Evolutionary conservation across 257 asterid genomes (phyloP), one percentile per base, ranked within the genome.

Genomic region (Ballota nigra): DNA sequence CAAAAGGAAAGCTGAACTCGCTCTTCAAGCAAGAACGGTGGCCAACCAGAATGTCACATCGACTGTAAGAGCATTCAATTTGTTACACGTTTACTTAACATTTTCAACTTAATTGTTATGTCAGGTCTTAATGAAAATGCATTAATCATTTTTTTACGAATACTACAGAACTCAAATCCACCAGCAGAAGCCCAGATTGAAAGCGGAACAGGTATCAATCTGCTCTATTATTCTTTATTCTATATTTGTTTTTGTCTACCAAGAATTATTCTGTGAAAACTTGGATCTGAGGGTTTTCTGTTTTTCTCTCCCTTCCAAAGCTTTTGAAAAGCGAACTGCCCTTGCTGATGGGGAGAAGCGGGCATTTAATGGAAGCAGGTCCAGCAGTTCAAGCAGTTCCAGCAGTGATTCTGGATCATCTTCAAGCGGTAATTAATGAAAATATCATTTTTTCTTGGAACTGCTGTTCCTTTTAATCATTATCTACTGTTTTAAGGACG

Each of bases 351-450:
- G 83, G 2, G 93, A 69, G 64, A 85, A 76, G 64, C 85, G 51
- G 63, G 82, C 68, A 22, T 78, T 80, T 68, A 80, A 82, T 74
- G 83, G 87, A 34, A 77, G 77, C 70, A 87, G 84, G 74, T 87
- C 96, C 79, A 93, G 93, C 79, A 89, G 98, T 79, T 92, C 98
- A 1, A 90, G 98, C 83, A 89, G 94, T 81, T 93, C 97, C 66
- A 93, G 96, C 76, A 87, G 94, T 70, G 98, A 90, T 81, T 92
- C 98, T 38, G 98, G 93, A 24, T 90, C 98, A 38, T 82, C 92
- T 53, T 88, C 98, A 47, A 91, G 96, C 34, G 96, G 96, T 91
- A 86, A 80, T 29, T 70, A 23, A 29, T 82, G 3, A 62, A 6
- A 7, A n/a, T 9, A 16, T 47, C 33, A 56, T 77, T 58, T 40